These are phyloP conservation scores for Spatholobus suberectus DNA, from an alignment of 306 rosid genomes.

Conservation along the genomic window DNA sequence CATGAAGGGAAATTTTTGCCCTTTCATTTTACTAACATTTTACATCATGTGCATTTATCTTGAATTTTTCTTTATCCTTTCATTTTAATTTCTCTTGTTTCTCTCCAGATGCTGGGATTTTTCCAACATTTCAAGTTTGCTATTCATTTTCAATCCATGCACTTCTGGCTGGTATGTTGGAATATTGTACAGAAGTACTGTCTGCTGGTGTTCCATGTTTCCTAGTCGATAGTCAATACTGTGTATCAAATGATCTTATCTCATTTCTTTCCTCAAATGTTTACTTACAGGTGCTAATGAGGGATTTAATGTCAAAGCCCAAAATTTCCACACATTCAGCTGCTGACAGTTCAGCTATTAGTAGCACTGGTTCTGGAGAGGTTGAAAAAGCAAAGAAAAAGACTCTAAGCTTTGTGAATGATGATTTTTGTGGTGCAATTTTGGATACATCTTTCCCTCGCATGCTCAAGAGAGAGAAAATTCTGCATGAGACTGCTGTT, in stretches of 20 bases:
- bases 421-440: conserved; percentile 68
- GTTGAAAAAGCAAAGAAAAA: conserved; percentile 63
- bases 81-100: conserved; percentile 16
- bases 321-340: conserved; percentile 60
- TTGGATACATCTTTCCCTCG: conserved; percentile 87
- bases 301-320: conserved; percentile 84
- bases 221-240: conserved; percentile 11
- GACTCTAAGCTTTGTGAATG: conserved; percentile 66
- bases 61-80: conserved; percentile 32
- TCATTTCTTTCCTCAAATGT: conserved; percentile 43
- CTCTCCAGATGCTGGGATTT: conserved; percentile 87
- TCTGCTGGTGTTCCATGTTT: conserved; percentile 13
- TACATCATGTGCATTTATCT: not conserved
- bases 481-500: conserved; percentile 59
- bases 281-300: conserved; percentile 70
- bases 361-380: conserved; percentile 58
- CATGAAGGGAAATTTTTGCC: not conserved
- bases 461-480: conserved; percentile 86
- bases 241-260: conserved; percentile 31
- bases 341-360: conserved; percentile 56
- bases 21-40: not conserved
- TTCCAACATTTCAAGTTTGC: conserved; percentile 81
- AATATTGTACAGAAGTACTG: not conserved
- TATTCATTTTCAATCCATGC: conserved; percentile 84
- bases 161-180: conserved; percentile 91